phyloP scores from a whole-genome alignment of 208 protist species.

The Leishmania mexicana region DNA sequence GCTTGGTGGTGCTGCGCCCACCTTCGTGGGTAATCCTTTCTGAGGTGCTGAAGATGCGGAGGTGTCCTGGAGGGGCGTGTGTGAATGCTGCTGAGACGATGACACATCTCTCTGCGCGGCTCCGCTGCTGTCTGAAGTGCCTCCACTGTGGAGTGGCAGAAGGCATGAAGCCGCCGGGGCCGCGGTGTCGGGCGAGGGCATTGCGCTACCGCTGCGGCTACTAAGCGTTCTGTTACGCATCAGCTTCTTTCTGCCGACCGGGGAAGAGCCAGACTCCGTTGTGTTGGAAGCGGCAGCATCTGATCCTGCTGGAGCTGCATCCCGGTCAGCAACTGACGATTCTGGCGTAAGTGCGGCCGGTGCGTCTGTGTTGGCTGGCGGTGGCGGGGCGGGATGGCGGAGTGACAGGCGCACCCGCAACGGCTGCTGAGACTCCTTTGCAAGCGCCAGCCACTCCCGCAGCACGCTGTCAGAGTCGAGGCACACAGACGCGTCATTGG shows the following conservation, averaged over 20 bases:
- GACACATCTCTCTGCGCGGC: not conserved
- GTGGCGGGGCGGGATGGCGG: conserved; percentile 6
- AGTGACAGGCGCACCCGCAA: conserved; percentile 20
- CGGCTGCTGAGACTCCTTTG: conserved; percentile 44
- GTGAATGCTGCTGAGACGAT: not conserved
- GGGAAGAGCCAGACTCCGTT: not conserved
- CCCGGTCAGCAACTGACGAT: not conserved
- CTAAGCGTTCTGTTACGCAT: not conserved
- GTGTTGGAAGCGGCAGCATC: conserved; percentile 1
- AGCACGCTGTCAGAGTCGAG: conserved; percentile 35
- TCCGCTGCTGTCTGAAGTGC: not conserved
- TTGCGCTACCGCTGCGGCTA: not conserved
- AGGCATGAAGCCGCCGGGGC: not conserved
- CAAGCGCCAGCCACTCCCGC: conserved; percentile 49
- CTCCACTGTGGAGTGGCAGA: not conserved
- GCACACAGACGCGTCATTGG: conserved; percentile 22
- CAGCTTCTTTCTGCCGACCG: not conserved
- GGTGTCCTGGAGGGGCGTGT: not conserved
- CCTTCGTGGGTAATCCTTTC: not conserved
- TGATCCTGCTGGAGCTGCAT: not conserved
- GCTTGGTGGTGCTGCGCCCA: not conserved
- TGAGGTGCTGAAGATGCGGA: not conserved
- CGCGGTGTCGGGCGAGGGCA: not conserved
- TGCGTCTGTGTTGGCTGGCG: not conserved
- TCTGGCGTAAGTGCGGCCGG: conserved; percentile 1